phyloP scores from a whole-genome alignment of 2,329 filamentous ascomycete genomes.

The Aureobasidium sp. region DNA sequence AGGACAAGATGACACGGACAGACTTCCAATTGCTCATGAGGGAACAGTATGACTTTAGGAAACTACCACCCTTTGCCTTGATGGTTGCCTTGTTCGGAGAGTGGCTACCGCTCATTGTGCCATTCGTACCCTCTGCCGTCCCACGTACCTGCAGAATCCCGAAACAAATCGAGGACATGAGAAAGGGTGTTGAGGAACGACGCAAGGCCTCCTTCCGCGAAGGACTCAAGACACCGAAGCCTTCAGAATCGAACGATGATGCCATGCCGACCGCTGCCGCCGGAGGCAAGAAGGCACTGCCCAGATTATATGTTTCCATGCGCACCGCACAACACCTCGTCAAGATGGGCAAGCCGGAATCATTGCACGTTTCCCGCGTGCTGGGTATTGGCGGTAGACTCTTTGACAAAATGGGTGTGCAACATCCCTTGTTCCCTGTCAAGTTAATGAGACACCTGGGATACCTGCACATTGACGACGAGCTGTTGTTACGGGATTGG shows the following conservation, averaged over 20 bases:
- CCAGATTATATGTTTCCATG: neutral
- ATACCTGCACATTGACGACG: slow-evolving; percentile 77
- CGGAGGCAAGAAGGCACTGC: slow-evolving; percentile 36
- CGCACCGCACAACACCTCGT: neutral
- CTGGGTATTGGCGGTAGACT: slow-evolving; percentile 41
- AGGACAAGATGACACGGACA: slow-evolving; percentile 59
- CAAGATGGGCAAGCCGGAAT: slow-evolving; percentile 31
- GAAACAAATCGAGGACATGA: slow-evolving; percentile 70
- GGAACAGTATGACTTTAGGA: slow-evolving; percentile 75
- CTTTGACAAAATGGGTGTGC: slow-evolving; percentile 52
- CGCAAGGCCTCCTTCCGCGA: slow-evolving; percentile 15
- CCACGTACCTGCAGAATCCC: slow-evolving; percentile 89
- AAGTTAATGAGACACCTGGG: slow-evolving; percentile 61
- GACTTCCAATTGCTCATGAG: slow-evolving; percentile 77
- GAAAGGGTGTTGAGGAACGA: slow-evolving; percentile 47
- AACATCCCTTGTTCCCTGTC: slow-evolving; percentile 59
- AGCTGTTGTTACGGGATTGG: slow-evolving; percentile 58
- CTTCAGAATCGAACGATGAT: slow-evolving; percentile 43
- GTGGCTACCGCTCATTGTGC: slow-evolving; percentile 83
- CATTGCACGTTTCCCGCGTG: slow-evolving; percentile 46
- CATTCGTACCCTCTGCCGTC: slow-evolving; percentile 75
- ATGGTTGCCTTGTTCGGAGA: slow-evolving; percentile 85
- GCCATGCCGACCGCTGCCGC: slow-evolving; percentile 53
- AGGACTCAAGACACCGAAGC: neutral
- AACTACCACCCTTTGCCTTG: slow-evolving; percentile 81